Percentiles rank a stretch among this genome's conserved stretches.
Evolutionary conservation across 352 stramenopile species (phyloP).

Genomic region (Pythium vanterpoolii): DNA sequence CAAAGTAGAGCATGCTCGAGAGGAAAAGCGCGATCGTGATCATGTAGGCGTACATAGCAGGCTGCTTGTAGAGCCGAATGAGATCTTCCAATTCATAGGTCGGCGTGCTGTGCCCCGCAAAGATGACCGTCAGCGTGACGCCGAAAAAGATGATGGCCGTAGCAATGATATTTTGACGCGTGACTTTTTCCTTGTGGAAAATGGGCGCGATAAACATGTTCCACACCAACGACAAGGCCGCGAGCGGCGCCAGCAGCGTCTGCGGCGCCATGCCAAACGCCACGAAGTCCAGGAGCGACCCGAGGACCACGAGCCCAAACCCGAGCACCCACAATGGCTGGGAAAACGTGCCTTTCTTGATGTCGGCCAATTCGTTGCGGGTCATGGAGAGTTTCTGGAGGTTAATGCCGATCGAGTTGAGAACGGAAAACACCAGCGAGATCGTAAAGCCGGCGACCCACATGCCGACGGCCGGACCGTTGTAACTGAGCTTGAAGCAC

Average conservation of each 20-base stretch:
- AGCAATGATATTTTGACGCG: slow-evolving; percentile 70
- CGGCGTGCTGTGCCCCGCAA: slow-evolving; percentile 81
- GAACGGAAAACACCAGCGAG: slow-evolving; percentile 83
- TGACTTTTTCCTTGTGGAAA: slow-evolving; percentile 90
- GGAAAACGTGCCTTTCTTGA: slow-evolving; percentile 73
- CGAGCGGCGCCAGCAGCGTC: slow-evolving; percentile 86
- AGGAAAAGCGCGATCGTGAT: slow-evolving; percentile 71
- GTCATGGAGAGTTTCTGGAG: slow-evolving; percentile 89
- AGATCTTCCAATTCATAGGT: slow-evolving; percentile 86
- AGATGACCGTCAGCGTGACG: slow-evolving; percentile 88
- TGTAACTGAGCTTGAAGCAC: slow-evolving; percentile 79
- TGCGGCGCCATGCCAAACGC: slow-evolving; percentile 90
- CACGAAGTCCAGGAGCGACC: slow-evolving; percentile 88
- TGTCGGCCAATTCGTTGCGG: slow-evolving; percentile 56
- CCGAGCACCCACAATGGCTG: slow-evolving; percentile 90
- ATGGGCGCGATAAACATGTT: slow-evolving; percentile 91
- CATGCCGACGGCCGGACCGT: slow-evolving; percentile 68
- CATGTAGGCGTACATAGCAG: slow-evolving; percentile 84
- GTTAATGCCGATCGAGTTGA: slow-evolving; percentile 90
- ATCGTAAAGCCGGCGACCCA: slow-evolving; percentile 87
- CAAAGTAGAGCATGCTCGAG: slow-evolving; percentile 50
- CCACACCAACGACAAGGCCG: slow-evolving; percentile 87
- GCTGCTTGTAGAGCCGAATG: slow-evolving; percentile 74
- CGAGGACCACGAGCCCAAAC: slow-evolving; percentile 76
- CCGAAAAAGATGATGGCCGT: slow-evolving; percentile 88